A percentile compares a stretch with the other conserved stretches of the same genome.
These are phyloP conservation scores for Stellera chamaejasme DNA, from an alignment of 345 rosid species.

Conservation along the genomic window DNA sequence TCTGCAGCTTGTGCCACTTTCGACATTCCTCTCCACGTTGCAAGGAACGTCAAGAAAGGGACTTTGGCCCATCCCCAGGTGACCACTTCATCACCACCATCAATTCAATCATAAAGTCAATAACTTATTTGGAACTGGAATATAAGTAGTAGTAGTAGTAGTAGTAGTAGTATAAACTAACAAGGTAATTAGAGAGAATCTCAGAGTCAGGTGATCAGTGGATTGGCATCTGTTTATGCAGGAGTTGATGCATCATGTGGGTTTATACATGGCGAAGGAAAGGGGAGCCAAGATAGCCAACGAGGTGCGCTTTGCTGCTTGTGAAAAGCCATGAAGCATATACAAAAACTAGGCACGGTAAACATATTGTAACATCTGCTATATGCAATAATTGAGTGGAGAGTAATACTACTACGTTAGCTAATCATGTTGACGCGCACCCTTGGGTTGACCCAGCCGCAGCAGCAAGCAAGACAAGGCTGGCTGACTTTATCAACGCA, in stretches of 20 bases:
- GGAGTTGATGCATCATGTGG: slow-evolving; percentile 51
- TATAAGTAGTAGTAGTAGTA: not conserved
- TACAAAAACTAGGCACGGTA: not conserved
- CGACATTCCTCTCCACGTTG: slow-evolving; percentile 34
- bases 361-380: too few species aligned
- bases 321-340: slow-evolving; percentile 14
- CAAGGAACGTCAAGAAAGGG: slow-evolving; percentile 28
- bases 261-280: slow-evolving; percentile 51
- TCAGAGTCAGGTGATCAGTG: too few species aligned
- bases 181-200: too few species aligned
- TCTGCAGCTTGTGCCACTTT: slow-evolving; percentile 54
- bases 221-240: slow-evolving; percentile 5
- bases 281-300: slow-evolving; percentile 45
- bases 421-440: too few species aligned
- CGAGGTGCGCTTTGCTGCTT: slow-evolving; percentile 19
- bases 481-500: too few species aligned
- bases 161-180: not conserved
- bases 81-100: not conserved
- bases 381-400: too few species aligned
- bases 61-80: slow-evolving; percentile 50
- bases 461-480: too few species aligned
- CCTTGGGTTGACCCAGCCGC: too few species aligned
- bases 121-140: not conserved
- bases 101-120: not conserved
- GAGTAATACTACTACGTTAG: too few species aligned